These are phyloP conservation scores for Helenozyma rhizophorensis DNA, from an alignment of 805 yeast genomes.

Conservation along the genomic window DNA sequence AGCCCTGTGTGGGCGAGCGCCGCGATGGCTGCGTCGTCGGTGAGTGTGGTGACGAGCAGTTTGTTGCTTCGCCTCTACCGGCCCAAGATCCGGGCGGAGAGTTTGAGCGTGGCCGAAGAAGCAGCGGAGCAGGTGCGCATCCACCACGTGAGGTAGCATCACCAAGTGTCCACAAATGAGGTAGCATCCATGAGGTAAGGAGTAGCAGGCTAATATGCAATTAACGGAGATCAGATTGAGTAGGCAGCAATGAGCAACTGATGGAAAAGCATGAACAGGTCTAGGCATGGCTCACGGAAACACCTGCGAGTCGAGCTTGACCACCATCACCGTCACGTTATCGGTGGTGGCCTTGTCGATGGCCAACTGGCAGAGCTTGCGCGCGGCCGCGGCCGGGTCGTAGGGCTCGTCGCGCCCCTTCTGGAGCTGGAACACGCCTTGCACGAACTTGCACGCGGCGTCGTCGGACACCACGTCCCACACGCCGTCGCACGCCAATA, in stretches of 20 bases:
- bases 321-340: conserved; percentile 91
- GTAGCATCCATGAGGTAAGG: no score
- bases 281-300: no score
- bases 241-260: no score
- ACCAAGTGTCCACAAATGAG: conserved; percentile 2
- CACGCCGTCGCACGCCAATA: conserved; percentile 92
- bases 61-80: conserved; percentile 45
- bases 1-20: conserved; percentile 66
- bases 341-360: conserved; percentile 79
- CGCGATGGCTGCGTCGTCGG: conserved; percentile 59
- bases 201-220: no score
- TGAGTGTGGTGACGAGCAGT: conserved; percentile 56
- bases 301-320: conserved; percentile 47
- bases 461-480: conserved; percentile 94
- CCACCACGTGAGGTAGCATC: not conserved
- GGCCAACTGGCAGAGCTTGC: conserved; percentile 65
- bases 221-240: no score
- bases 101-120: not conserved
- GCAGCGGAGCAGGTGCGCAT: not conserved
- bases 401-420: conserved; percentile 18
- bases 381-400: conserved; percentile 65
- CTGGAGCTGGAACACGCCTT: conserved; percentile 35
- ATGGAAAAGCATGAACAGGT: no score
- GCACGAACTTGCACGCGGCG: conserved; percentile 72
- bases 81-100: conserved; percentile 26